These are phyloP conservation scores for Microbotryum silenes-acaulis DNA, from an alignment of 1,284 basidiomycete genomes.

Conservation along the genomic window DNA sequence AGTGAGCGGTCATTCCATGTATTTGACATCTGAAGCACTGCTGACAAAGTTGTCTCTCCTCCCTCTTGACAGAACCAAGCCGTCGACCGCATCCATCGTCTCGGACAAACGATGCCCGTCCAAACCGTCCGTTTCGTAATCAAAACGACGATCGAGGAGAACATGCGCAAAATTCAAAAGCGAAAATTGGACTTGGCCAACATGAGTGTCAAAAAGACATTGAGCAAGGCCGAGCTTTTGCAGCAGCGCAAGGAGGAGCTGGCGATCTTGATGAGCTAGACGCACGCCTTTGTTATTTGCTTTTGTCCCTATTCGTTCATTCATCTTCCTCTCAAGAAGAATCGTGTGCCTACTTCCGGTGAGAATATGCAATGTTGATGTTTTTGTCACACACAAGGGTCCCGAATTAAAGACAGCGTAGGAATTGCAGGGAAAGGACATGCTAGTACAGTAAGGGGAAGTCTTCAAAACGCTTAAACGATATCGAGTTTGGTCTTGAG, in stretches of 20 bases:
- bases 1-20: not conserved
- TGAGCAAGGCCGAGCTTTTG: constrained; percentile 36
- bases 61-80: constrained; percentile 55
- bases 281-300: not conserved
- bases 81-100: constrained; percentile 63
- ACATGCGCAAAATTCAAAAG: constrained; percentile 65
- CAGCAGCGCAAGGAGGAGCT: constrained; percentile 35
- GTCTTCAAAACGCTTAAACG: constrained; percentile 23
- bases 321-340: not conserved
- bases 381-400: too few species aligned
- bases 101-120: constrained; percentile 84
- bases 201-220: constrained; percentile 36
- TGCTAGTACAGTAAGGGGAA: too few species aligned
- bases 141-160: constrained; percentile 77
- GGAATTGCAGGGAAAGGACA: too few species aligned
- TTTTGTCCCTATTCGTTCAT: not conserved
- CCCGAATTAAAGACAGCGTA: too few species aligned
- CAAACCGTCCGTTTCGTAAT: constrained; percentile 90
- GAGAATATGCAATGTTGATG: too few species aligned
- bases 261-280: constrained; percentile 29
- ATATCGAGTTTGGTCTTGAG: constrained; percentile 69
- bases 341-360: too few species aligned
- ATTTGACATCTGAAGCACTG: not conserved
- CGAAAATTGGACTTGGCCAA: constrained; percentile 88
- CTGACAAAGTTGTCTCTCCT: not conserved